Evolutionary conservation across 306 rosid genomes (phyloP).

Genomic region (Cucurbita argyrosperma): DNA sequence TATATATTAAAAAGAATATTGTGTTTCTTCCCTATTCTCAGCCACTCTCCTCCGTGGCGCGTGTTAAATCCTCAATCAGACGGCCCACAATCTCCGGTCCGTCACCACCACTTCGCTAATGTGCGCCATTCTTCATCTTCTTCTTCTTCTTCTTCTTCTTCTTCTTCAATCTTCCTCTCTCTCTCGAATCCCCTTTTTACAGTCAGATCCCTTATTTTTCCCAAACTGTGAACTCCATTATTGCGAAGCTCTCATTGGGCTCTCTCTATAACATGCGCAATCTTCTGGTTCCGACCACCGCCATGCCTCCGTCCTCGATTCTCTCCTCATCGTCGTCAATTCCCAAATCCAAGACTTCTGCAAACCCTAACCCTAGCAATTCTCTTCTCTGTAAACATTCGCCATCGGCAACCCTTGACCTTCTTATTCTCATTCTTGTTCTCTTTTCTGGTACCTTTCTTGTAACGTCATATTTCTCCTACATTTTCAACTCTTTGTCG

Average conservation of each 20-base stretch:
- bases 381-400: conserved; percentile 58
- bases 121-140: not conserved
- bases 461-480: conserved; percentile 69
- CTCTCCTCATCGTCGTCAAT: conserved; percentile 19
- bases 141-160: not conserved
- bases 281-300: conserved; percentile 13
- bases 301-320: conserved; percentile 28
- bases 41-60: conserved; percentile 7
- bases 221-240: not conserved
- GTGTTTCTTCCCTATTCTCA: not conserved
- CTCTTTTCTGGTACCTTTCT: conserved; percentile 76
- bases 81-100: not conserved
- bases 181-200: not conserved
- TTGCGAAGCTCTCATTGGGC: conserved; percentile 1
- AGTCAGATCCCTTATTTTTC: not conserved
- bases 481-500: conserved; percentile 76
- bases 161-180: not conserved
- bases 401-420: conserved; percentile 77
- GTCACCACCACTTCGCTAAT: conserved; percentile 11
- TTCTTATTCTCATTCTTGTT: conserved; percentile 66
- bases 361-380: conserved; percentile 18
- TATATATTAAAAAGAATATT: not conserved
- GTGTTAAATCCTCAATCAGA: not conserved
- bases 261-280: conserved; percentile 35
- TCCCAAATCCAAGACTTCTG: conserved; percentile 29